phyloP scores from a whole-genome alignment of 768 basidiomycete species.

The Podaxis rugospora region DNA sequence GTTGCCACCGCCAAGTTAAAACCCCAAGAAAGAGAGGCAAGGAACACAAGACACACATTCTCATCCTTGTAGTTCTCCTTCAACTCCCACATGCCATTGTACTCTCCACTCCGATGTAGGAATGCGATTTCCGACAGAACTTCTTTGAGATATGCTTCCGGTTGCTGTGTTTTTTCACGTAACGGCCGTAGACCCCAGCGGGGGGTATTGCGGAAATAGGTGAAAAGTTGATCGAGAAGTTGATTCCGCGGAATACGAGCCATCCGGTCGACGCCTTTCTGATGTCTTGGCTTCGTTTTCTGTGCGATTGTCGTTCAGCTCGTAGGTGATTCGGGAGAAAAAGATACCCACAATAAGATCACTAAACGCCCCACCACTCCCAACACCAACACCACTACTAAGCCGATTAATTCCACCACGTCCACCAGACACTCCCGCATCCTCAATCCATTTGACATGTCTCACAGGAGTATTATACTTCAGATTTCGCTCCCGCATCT shows the following conservation, averaged over 20 bases:
- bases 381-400: slow-evolving; percentile 67
- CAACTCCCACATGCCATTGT: slow-evolving; percentile 78
- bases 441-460: slow-evolving; percentile 72
- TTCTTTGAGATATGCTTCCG: slow-evolving; percentile 84
- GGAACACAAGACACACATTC: slow-evolving; percentile 33
- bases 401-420: slow-evolving; percentile 74
- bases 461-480: slow-evolving; percentile 64
- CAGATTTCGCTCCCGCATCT: slow-evolving; percentile 64
- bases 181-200: slow-evolving; percentile 79
- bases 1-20: background rate
- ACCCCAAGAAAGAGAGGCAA: background rate
- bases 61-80: slow-evolving; percentile 67
- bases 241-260: slow-evolving; percentile 90
- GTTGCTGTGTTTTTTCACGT: slow-evolving; percentile 80
- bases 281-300: slow-evolving; percentile 64
- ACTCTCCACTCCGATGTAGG: slow-evolving; percentile 76
- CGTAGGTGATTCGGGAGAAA: slow-evolving; percentile 3
- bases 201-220: slow-evolving; percentile 70
- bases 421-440: slow-evolving; percentile 62
- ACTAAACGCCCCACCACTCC: slow-evolving; percentile 53
- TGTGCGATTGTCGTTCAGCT: slow-evolving; percentile 21
- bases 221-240: slow-evolving; percentile 79
- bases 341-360: slow-evolving; percentile 57
- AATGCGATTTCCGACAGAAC: slow-evolving; percentile 72
- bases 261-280: slow-evolving; percentile 83